Base-by-base conservation (phyloP, 139 green algal genomes). In the Coelastrella sp. region DNA sequence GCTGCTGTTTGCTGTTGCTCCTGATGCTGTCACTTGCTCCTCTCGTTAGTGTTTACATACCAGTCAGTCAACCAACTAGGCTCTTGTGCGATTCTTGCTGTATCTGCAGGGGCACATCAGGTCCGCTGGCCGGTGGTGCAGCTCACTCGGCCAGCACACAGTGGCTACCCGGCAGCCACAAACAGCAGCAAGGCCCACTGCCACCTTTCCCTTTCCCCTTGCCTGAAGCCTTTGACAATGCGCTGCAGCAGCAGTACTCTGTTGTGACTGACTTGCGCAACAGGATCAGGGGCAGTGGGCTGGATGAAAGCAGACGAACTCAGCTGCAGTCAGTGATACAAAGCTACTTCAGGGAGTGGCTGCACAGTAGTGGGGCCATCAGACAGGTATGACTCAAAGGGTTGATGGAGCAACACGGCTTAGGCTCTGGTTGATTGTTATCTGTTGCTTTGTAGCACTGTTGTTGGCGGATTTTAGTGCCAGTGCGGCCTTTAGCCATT, bases 291-390 rank as follows among this genome's bases (percentile, higher is more conserved):
- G 88, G 89, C 82, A 91, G 79, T 75, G 66, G 90, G 13, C 84
- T 98, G 88, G 95, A 98, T 57, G 95, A 98, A 23, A 88, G 4
- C 22, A 89, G 93, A n/a, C 96, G 97, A 89, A 92, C 91, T 5
- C 96, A 98, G 89, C 91, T 99, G 56, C 98, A 97, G 86, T 92
- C 79, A 23, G 95, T 96, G 32, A 98, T 99, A 58, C 97, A 98
- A 92, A 89, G 93, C 11, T 93, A 97, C 91, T 99, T 99, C 93
- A 97, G 98, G 91, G 97, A 98, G 19, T 99, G 97, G 97, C 93
- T 98, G 77, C 87, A 95, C 71, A 87, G 91, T 19, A 94, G 60
- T 14, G 64, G 82, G 20, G 82, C 60, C 47, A 83, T 83, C 5
- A 57, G 76, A 64, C 76, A 83, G 76, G 76, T 83, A 13, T 66